These are phyloP conservation scores for Flaveria robusta DNA, from an alignment of 129 eudicot species.

Conservation along the genomic window DNA sequence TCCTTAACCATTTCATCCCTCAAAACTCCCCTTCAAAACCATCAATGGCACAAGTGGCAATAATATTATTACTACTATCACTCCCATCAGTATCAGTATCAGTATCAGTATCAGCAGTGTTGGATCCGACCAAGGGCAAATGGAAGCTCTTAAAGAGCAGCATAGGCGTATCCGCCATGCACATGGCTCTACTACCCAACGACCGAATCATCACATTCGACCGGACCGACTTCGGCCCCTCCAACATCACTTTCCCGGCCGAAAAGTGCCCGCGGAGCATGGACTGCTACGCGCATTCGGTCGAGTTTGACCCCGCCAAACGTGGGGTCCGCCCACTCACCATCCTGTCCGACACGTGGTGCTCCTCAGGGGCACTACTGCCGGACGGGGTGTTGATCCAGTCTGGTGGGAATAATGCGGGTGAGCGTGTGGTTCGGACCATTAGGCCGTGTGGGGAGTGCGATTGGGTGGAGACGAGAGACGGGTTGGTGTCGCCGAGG, in stretches of 20 bases:
- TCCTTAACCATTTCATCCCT: background rate
- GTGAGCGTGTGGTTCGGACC: constrained; percentile 43
- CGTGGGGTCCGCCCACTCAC: constrained; percentile 47
- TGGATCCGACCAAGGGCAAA: constrained; percentile 31
- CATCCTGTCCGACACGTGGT: constrained; percentile 48
- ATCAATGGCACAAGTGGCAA: constrained; percentile 26
- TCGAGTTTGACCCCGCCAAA: constrained; percentile 41
- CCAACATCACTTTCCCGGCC: constrained; percentile 40
- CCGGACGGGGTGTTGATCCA: constrained; percentile 51
- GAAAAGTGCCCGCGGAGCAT: constrained; percentile 35
- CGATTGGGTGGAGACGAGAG: constrained; percentile 43
- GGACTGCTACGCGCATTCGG: constrained; percentile 50
- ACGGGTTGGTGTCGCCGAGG: constrained; percentile 40
- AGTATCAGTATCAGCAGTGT: background rate
- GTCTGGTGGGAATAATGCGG: constrained; percentile 44
- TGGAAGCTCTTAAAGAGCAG: constrained; percentile 47
- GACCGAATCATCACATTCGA: constrained; percentile 52
- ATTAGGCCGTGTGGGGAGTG: constrained; percentile 44
- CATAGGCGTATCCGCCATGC: constrained; percentile 61
- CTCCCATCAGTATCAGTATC: background rate
- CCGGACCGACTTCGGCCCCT: constrained; percentile 48
- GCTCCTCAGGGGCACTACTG: constrained; percentile 49
- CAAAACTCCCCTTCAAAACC: constrained; percentile 8
- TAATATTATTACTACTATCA: constrained; percentile 21
- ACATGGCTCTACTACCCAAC: constrained; percentile 50